Evolutionary conservation across 306 rosid genomes (phyloP).

Genomic region (Vigna unguiculata): DNA sequence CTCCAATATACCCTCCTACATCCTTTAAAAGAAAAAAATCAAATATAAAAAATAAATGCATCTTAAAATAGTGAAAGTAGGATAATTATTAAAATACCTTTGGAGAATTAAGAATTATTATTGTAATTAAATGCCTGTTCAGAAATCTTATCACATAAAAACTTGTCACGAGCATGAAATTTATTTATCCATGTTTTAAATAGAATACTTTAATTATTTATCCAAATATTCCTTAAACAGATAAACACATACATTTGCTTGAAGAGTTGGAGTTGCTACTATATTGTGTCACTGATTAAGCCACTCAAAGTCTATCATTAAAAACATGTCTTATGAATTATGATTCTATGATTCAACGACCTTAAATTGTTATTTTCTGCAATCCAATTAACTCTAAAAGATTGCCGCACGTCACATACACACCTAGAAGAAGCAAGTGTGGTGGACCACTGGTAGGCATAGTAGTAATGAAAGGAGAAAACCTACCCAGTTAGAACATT

Average conservation of each 20-base stretch:
- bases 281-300: neutral
- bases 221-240: neutral
- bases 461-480: neutral
- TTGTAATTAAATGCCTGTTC: too few relatives aligned
- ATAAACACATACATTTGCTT: neutral
- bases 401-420: neutral
- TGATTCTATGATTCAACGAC: neutral
- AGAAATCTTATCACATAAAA: too few relatives aligned
- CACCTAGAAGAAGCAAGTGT: neutral
- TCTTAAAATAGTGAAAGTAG: too few relatives aligned
- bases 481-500: neutral
- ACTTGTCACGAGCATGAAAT: neutral
- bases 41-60: too few relatives aligned
- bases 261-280: neutral
- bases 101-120: too few relatives aligned
- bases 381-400: neutral
- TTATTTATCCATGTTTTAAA: neutral
- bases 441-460: neutral
- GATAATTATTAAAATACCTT: too few relatives aligned
- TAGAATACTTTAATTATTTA: neutral
- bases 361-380: neutral
- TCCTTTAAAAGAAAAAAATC: too few relatives aligned
- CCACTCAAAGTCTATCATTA: neutral
- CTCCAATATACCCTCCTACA: too few relatives aligned
- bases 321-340: neutral